Conservation (phyloP, 2,329 filamentous ascomycete species). For the Clarireedia paspali region DNA sequence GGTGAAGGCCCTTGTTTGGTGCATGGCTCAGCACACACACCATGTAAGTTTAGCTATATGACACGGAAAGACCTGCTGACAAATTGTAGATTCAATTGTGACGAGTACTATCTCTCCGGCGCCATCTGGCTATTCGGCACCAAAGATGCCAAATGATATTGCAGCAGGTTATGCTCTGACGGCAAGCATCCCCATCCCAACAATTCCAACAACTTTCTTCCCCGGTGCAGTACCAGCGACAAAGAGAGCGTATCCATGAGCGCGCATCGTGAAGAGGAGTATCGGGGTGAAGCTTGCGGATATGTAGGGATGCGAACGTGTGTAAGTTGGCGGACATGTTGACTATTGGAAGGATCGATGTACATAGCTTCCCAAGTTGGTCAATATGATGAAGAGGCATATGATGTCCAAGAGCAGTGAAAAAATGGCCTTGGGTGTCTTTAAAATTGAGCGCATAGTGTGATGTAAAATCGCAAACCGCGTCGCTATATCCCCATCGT, state of each 20-base stretch:
- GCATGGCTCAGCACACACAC: slow-evolving; percentile 4
- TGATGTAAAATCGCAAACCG: too few relatives aligned
- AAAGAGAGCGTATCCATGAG: slow-evolving; percentile 7
- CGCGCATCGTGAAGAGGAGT: not conserved
- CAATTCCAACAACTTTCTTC: slow-evolving; percentile 14
- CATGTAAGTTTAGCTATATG: not conserved
- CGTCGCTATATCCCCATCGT: too few relatives aligned
- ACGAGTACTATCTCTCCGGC: slow-evolving; percentile 3
- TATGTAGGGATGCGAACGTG: not conserved
- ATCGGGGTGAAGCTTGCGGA: not conserved
- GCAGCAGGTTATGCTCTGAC: slow-evolving; percentile 5
- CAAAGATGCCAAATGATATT: slow-evolving; percentile 12
- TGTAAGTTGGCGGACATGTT: not conserved
- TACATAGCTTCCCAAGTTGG: too few relatives aligned
- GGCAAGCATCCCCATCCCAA: slow-evolving; percentile 9
- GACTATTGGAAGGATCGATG: not conserved
- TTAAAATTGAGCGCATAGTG: too few relatives aligned
- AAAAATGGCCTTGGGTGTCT: too few relatives aligned
- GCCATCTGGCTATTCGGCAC: slow-evolving; percentile 10
- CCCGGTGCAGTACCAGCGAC: slow-evolving; percentile 11
- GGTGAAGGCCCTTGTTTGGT: slow-evolving; percentile 6
- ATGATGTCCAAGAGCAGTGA: too few relatives aligned
- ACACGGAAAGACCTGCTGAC: not conserved
- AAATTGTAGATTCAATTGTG: not conserved
- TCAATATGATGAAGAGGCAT: too few relatives aligned